Conservation (phyloP, 441 rosid species). For the Populus hybrid region DNA sequence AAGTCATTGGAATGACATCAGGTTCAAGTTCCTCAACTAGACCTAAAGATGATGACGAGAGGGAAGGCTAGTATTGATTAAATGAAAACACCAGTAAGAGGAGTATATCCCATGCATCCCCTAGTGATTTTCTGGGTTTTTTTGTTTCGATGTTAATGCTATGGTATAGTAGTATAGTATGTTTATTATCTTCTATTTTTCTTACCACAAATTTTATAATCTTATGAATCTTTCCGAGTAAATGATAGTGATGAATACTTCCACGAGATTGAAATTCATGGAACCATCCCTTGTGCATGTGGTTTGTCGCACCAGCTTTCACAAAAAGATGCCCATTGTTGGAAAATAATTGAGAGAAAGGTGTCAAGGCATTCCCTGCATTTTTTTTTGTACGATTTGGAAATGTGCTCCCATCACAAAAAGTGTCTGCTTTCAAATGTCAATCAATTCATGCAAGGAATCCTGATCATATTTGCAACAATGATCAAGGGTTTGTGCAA, state of each 20-base stretch:
- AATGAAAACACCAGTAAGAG: conserved; percentile 21
- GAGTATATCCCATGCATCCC: conserved; percentile 31
- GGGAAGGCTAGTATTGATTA: conserved; percentile 39
- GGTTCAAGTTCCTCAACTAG: conserved; percentile 70
- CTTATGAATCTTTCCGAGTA: conserved; percentile 29
- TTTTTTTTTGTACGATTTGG: background rate
- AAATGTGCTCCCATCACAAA: background rate
- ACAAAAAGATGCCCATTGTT: background rate
- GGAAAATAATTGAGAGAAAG: conserved; percentile 17
- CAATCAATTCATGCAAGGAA: conserved; percentile 24
- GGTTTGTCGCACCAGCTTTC: background rate
- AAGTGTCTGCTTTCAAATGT: background rate
- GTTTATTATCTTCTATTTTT: conserved; percentile 38
- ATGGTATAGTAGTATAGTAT: conserved; percentile 47
- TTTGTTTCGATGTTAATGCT: conserved; percentile 28
- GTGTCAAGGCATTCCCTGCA: conserved; percentile 5
- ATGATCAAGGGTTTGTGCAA: background rate
- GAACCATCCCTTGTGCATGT: conserved; percentile 17
- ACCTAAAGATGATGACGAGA: conserved; percentile 62
- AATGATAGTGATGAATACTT: conserved; percentile 29
- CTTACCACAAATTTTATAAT: conserved; percentile 28
- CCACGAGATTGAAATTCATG: conserved; percentile 16
- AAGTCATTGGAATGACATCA: conserved; percentile 80
- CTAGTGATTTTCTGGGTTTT: conserved; percentile 30
- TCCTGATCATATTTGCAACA: conserved; percentile 3